Conservation (phyloP, 2,329 filamentous ascomycete species). For the Chrysoporthe austroafricana region DNA sequence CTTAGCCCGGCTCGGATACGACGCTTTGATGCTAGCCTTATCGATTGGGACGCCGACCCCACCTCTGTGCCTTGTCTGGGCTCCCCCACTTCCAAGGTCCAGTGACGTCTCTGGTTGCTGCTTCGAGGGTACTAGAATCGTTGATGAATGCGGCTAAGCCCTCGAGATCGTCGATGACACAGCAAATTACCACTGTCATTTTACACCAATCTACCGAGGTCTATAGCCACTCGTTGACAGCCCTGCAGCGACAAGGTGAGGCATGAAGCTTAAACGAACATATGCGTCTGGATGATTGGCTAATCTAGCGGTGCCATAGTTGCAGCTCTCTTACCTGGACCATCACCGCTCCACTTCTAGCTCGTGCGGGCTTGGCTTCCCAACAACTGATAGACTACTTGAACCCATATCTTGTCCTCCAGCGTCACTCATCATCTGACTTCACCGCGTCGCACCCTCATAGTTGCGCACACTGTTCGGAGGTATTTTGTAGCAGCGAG, state of each 20-base stretch:
- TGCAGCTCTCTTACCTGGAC: neutral
- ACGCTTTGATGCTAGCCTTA: slow-evolving; percentile 8
- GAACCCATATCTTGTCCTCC: too few species aligned
- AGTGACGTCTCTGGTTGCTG: slow-evolving; percentile 25
- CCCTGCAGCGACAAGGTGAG: neutral
- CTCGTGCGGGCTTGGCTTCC: neutral
- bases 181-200: neutral
- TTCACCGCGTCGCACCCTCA: slow-evolving; percentile 12
- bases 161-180: slow-evolving; percentile 31
- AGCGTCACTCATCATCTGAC: neutral
- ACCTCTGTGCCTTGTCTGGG: slow-evolving; percentile 9
- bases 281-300: neutral
- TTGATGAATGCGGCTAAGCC: neutral
- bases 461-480: slow-evolving; percentile 5
- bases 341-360: neutral
- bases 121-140: slow-evolving; percentile 4
- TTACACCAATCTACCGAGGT: neutral
- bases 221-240: neutral
- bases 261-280: neutral
- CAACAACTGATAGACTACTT: neutral
- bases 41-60: slow-evolving; percentile 13
- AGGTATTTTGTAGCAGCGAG: slow-evolving; percentile 2
- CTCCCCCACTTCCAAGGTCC: slow-evolving; percentile 11
- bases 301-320: neutral
- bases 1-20: slow-evolving; percentile 13